A percentile compares a stretch with the other conserved stretches of the same genome.
Evolutionary conservation across 306 rosid genomes (phyloP).

Genomic region (Dryas alaskensis): DNA sequence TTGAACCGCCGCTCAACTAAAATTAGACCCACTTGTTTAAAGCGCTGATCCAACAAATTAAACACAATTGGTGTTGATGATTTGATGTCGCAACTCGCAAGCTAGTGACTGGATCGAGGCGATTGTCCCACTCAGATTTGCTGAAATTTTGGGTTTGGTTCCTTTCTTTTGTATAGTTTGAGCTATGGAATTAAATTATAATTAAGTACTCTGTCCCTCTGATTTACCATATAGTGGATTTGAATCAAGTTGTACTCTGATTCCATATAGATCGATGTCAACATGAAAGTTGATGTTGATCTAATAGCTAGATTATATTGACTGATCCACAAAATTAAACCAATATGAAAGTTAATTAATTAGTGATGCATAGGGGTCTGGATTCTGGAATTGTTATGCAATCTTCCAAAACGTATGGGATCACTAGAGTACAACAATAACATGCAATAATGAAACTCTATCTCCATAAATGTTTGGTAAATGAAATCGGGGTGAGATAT

Average conservation of each 20-base stretch:
- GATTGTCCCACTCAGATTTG: constrained; percentile 6
- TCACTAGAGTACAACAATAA: neutral
- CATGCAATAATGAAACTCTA: constrained; percentile 1
- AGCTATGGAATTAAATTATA: neutral
- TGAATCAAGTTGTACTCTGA: neutral
- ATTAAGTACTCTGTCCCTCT: neutral
- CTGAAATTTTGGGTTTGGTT: constrained; percentile 12
- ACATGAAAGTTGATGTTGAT: neutral
- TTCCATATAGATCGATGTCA: neutral
- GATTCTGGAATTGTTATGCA: neutral
- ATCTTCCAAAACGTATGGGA: neutral
- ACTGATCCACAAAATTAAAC: too few relatives aligned
- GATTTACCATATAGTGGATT: too few relatives aligned
- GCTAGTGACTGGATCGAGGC: neutral
- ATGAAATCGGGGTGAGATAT: constrained; percentile 2
- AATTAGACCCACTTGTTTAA: constrained; percentile 22
- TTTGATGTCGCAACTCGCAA: neutral
- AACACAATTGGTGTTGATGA: neutral
- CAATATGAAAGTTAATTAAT: too few relatives aligned
- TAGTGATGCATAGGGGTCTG: too few relatives aligned
- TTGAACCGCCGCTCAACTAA: constrained; percentile 15
- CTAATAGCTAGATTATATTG: neutral
- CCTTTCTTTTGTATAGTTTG: neutral
- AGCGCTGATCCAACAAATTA: neutral
- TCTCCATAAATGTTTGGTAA: neutral